Percentiles rank a stretch among this genome's conserved stretches.
These are phyloP conservation scores for Colletotrichum chlorophyti DNA, from an alignment of 2,329 filamentous ascomycete genomes.

Conservation along the genomic window DNA sequence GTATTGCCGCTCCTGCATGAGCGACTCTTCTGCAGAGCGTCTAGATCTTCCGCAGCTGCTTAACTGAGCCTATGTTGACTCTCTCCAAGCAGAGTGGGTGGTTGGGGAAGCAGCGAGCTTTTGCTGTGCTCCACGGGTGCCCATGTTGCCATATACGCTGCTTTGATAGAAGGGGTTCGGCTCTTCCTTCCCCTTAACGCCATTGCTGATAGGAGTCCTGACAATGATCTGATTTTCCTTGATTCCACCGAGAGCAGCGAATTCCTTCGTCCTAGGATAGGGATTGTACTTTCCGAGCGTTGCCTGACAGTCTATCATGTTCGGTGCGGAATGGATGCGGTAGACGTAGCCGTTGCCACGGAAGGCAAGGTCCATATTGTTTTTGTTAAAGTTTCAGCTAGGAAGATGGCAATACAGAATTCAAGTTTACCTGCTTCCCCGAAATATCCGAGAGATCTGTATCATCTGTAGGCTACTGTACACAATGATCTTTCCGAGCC, in stretches of 20 bases:
- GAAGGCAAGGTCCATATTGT: background rate
- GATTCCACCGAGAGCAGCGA: background rate
- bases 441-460: conserved; percentile 2
- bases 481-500: background rate
- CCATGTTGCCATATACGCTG: background rate
- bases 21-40: background rate
- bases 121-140: background rate
- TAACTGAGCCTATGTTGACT: background rate
- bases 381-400: background rate
- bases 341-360: background rate
- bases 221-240: conserved; percentile 4
- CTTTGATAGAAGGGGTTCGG: background rate
- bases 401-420: background rate
- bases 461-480: background rate
- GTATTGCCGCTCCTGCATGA: background rate
- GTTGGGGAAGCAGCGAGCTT: background rate
- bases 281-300: conserved; percentile 1
- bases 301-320: conserved; percentile 8
- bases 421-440: background rate
- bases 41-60: background rate
- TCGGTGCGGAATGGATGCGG: background rate
- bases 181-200: background rate
- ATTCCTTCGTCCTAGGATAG: background rate
- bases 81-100: background rate
- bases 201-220: background rate